Evolutionary conservation across 225 moss, liverwort and hornwort species (phyloP).

Genomic region (Lunularia cruciata): DNA sequence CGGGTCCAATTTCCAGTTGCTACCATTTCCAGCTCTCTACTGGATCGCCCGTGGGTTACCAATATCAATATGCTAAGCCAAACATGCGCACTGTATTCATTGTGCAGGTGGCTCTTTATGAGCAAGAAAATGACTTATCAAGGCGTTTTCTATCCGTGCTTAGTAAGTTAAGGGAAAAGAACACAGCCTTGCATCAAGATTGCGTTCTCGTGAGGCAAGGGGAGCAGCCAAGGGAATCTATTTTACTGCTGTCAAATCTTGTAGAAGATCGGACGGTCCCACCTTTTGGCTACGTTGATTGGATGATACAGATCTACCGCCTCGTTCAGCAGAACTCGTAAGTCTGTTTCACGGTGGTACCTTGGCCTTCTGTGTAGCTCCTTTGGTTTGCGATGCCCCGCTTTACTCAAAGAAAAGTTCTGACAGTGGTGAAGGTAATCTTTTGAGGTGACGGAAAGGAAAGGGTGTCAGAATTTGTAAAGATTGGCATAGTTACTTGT

Average conservation of each 20-base stretch:
- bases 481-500: constrained; percentile 22
- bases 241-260: constrained; percentile 64
- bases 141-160: constrained; percentile 57
- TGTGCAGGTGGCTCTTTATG: constrained; percentile 57
- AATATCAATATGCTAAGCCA: not conserved
- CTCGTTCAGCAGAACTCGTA: constrained; percentile 64
- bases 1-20: no score
- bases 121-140: constrained; percentile 64
- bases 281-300: constrained; percentile 80
- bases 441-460: constrained; percentile 7
- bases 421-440: not conserved
- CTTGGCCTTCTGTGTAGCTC: constrained; percentile 5
- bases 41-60: no score
- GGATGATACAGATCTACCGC: constrained; percentile 74
- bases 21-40: no score
- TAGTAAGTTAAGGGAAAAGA: constrained; percentile 47
- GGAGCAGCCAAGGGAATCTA: constrained; percentile 89
- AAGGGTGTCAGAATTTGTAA: constrained; percentile 24
- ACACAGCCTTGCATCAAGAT: constrained; percentile 63
- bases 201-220: constrained; percentile 77
- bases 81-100: not conserved
- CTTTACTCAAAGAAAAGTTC: not conserved
- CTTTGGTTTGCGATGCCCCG: constrained; percentile 1
- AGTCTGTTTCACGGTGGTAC: not conserved
- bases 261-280: constrained; percentile 77